Evolutionary conservation across 495 filamentous ascomycete species (phyloP).

Genomic region (Rusavskia elegans): DNA sequence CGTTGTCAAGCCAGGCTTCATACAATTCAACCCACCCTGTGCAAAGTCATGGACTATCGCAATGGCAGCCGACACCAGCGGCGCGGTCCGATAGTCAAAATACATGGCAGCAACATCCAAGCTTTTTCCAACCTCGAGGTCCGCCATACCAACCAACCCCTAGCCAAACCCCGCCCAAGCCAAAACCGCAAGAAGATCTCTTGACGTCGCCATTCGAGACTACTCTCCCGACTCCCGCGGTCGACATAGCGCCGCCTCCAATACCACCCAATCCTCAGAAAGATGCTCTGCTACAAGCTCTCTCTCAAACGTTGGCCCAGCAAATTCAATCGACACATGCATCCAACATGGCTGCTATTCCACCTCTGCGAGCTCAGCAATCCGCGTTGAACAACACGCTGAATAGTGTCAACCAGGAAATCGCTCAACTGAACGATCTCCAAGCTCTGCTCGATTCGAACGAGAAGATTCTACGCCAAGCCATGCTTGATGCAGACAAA

Average conservation of each 20-base stretch:
- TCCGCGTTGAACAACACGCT: slow-evolving; percentile 54
- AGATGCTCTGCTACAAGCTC: slow-evolving; percentile 64
- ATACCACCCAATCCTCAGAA: slow-evolving; percentile 96
- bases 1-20: background rate
- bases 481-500: slow-evolving; percentile 60
- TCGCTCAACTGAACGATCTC: slow-evolving; percentile 50
- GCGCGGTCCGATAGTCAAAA: slow-evolving; percentile 6
- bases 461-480: slow-evolving; percentile 57
- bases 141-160: slow-evolving; percentile 12
- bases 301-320: slow-evolving; percentile 50
- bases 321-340: slow-evolving; percentile 46
- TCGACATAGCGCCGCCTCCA: slow-evolving; percentile 46
- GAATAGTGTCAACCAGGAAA: slow-evolving; percentile 50
- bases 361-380: slow-evolving; percentile 65
- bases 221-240: slow-evolving; percentile 40
- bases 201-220: slow-evolving; percentile 53
- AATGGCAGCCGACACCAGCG: slow-evolving; percentile 12
- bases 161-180: slow-evolving; percentile 23
- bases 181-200: slow-evolving; percentile 46
- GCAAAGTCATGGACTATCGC: slow-evolving; percentile 1
- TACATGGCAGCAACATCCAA: background rate
- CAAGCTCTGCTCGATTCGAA: slow-evolving; percentile 57
- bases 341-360: slow-evolving; percentile 53
- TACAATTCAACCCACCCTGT: background rate
- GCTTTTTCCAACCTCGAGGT: slow-evolving; percentile 14